phyloP scores from a whole-genome alignment of 306 rosid genomes.

The Cyamopsis tetragonoloba region DNA sequence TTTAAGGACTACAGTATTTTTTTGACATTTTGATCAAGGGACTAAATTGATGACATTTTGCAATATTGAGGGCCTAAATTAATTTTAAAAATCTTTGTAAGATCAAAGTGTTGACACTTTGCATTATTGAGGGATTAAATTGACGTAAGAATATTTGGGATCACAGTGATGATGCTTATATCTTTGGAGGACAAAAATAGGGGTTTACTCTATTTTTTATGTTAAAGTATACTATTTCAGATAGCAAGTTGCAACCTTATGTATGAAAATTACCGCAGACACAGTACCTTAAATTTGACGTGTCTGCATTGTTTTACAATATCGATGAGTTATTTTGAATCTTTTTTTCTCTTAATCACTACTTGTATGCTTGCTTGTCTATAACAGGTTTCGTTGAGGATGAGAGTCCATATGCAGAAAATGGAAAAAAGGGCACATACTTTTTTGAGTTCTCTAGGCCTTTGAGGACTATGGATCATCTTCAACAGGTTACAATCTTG shows the following conservation, averaged over 20 bases:
- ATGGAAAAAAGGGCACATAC: conserved; percentile 74
- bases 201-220: not conserved
- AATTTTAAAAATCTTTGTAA: not conserved
- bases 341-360: conserved; percentile 6
- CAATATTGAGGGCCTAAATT: not conserved
- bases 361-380: not conserved
- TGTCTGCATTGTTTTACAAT: conserved; percentile 4
- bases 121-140: not conserved
- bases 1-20: not conserved
- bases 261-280: not conserved
- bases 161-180: not conserved
- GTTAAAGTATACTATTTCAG: conserved; percentile 19
- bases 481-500: conserved; percentile 98
- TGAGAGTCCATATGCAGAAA: conserved; percentile 77
- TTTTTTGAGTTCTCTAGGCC: conserved; percentile 91
- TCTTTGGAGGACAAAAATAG: not conserved
- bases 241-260: not conserved
- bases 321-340: not conserved
- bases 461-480: conserved; percentile 88
- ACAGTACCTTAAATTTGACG: conserved; percentile 8
- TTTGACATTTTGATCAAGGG: not conserved
- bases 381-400: conserved; percentile 73
- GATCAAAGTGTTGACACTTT: not conserved
- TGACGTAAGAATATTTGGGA: not conserved
- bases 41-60: not conserved